phyloP scores from a whole-genome alignment of 768 basidiomycete genomes.

The Suillus discolor region DNA sequence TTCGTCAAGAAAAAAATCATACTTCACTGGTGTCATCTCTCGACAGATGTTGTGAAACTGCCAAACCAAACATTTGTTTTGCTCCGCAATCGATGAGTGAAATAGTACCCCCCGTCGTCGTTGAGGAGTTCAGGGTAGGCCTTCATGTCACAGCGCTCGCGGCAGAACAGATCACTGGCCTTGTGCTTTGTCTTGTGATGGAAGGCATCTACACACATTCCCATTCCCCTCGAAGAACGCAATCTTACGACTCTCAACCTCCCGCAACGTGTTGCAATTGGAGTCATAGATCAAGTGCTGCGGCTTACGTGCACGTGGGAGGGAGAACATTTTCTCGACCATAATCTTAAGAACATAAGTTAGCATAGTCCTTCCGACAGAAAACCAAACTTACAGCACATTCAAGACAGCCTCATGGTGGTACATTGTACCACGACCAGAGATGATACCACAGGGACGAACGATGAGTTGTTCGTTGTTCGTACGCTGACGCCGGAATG shows the following conservation, averaged over 20 bases:
- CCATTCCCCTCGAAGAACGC: constrained; percentile 20
- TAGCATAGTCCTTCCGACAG: too few species aligned
- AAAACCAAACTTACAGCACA: constrained; percentile 26
- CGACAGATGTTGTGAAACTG: constrained; percentile 30
- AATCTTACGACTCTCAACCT: too few species aligned
- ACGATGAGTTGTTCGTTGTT: constrained; percentile 37
- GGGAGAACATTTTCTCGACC: too few species aligned
- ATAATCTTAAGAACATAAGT: too few species aligned
- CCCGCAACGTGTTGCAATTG: too few species aligned
- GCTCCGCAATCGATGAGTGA: constrained; percentile 41
- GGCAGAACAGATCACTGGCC: constrained; percentile 18
- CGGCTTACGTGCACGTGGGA: too few species aligned
- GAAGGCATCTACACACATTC: constrained; percentile 39
- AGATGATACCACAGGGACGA: constrained; percentile 35
- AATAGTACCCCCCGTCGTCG: constrained; percentile 28
- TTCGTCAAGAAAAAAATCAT: constrained; percentile 39
- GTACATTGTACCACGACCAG: constrained; percentile 21
- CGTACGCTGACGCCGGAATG: constrained; percentile 29
- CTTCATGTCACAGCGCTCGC: constrained; percentile 29
- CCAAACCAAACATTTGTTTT: constrained; percentile 41
- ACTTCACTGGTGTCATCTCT: too few species aligned
- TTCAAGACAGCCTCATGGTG: constrained; percentile 14
- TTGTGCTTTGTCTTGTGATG: constrained; percentile 34
- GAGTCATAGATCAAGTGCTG: too few species aligned
- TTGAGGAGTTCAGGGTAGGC: neutral